A percentile compares a stretch with the other conserved stretches of the same genome.
phyloP scores from a whole-genome alignment of 2,329 filamentous ascomycete genomes.

The Parastagonospora avenae region DNA sequence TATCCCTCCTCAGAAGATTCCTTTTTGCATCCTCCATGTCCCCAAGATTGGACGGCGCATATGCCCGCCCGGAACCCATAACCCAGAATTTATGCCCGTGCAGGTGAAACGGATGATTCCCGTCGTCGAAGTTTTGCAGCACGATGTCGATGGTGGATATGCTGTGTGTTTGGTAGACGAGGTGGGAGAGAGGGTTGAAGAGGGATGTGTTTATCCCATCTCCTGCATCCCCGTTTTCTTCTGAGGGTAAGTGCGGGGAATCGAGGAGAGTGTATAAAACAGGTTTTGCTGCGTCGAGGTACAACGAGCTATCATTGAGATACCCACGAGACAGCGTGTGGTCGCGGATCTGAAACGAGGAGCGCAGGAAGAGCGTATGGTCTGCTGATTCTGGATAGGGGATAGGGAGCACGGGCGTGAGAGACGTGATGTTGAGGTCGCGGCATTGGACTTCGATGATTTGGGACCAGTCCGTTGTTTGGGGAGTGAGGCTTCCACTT shows the following conservation, averaged over 20 bases:
- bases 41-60: conserved; percentile 19
- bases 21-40: neutral
- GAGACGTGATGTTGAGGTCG: conserved; percentile 56
- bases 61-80: conserved; percentile 48
- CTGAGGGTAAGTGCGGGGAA: conserved; percentile 26
- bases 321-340: conserved; percentile 64
- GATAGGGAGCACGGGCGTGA: conserved; percentile 52
- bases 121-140: conserved; percentile 43
- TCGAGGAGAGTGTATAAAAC: conserved; percentile 58
- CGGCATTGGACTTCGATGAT: conserved; percentile 56
- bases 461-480: conserved; percentile 58
- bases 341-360: conserved; percentile 64
- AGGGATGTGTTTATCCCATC: conserved; percentile 28
- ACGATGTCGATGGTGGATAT: conserved; percentile 45
- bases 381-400: conserved; percentile 56
- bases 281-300: conserved; percentile 55
- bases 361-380: conserved; percentile 60
- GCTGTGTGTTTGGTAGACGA: conserved; percentile 45
- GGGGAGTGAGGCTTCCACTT: conserved; percentile 24
- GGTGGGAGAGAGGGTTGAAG: conserved; percentile 26
- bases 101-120: conserved; percentile 56
- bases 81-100: conserved; percentile 71
- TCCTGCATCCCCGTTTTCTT: conserved; percentile 18
- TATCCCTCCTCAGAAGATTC: conserved; percentile 67
- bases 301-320: conserved; percentile 63